Percentiles rank a stretch among this genome's conserved stretches.
phyloP scores from a whole-genome alignment of 768 basidiomycete species.

The Chiua virens region DNA sequence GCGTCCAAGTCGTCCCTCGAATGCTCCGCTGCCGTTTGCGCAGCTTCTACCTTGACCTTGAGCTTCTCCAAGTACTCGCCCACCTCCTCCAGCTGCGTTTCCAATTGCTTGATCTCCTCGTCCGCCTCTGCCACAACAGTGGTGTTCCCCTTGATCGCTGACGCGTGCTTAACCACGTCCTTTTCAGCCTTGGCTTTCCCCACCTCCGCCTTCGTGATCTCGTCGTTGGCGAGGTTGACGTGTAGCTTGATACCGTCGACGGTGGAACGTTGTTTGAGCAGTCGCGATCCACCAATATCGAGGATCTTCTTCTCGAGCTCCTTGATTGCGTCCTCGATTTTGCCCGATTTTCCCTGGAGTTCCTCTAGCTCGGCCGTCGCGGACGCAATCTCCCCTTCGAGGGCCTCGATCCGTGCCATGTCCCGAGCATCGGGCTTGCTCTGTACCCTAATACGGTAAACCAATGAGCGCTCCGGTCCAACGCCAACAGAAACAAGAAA shows the following conservation, averaged over 20 bases:
- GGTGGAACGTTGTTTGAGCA: conserved; percentile 87
- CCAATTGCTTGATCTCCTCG: conserved; percentile 61
- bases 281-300: conserved; percentile 86
- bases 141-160: conserved; percentile 54
- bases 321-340: conserved; percentile 80
- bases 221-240: conserved; percentile 83
- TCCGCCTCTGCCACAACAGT: conserved; percentile 61
- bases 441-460: conserved; percentile 57
- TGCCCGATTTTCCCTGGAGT: conserved; percentile 61
- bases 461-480: not conserved
- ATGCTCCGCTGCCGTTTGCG: conserved; percentile 72
- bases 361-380: conserved; percentile 58
- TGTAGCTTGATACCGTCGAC: conserved; percentile 85
- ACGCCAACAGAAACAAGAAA: not conserved
- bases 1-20: conserved; percentile 78
- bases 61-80: conserved; percentile 59
- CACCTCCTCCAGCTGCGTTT: conserved; percentile 59
- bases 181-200: conserved; percentile 85
- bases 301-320: conserved; percentile 89
- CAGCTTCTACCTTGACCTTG: conserved; percentile 68
- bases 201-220: conserved; percentile 94
- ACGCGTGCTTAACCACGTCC: conserved; percentile 67
- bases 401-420: conserved; percentile 65
- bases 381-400: conserved; percentile 69
- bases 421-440: conserved; percentile 84